phyloP scores from a whole-genome alignment of 2,329 filamentous ascomycete genomes.

The Colletotrichum sp. region DNA sequence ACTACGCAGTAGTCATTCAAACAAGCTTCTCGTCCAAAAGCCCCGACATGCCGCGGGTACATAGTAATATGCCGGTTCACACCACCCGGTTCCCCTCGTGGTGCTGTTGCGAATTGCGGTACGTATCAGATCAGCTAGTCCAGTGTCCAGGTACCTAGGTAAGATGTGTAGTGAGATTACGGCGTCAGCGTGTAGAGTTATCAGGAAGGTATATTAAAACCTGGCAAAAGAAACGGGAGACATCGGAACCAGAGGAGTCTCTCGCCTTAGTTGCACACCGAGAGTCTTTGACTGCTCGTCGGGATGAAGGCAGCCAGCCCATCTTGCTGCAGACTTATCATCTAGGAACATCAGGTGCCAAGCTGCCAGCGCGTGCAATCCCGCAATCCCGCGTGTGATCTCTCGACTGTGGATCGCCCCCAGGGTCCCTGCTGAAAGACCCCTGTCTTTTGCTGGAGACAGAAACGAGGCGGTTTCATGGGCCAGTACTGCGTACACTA shows the following conservation, averaged over 20 bases:
- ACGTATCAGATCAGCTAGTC: neutral
- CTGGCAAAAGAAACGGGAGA: neutral
- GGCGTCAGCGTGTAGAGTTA: neutral
- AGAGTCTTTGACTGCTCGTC: neutral
- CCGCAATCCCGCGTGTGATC: conserved; percentile 14
- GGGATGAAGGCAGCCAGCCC: neutral
- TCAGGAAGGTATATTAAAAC: neutral
- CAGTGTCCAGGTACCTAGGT: neutral
- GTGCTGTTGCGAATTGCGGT: neutral
- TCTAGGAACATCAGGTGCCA: conserved; percentile 13
- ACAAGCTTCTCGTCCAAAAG: neutral
- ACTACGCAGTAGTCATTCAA: neutral
- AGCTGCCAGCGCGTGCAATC: conserved; percentile 17
- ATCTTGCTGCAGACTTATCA: conserved; percentile 5
- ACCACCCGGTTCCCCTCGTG: neutral
- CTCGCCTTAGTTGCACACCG: neutral
- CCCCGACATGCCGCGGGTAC: neutral
- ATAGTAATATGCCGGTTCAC: neutral
- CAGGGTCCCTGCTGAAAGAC: neutral
- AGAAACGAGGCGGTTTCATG: neutral
- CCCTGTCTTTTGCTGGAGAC: neutral
- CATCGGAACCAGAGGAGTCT: neutral
- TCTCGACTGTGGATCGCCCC: conserved; percentile 4
- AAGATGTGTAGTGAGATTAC: neutral
- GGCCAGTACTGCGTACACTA: neutral